These are phyloP conservation scores for Oehlia diaphana DNA, from an alignment of 192 early-diverging fungal genomes.

Conservation along the genomic window DNA sequence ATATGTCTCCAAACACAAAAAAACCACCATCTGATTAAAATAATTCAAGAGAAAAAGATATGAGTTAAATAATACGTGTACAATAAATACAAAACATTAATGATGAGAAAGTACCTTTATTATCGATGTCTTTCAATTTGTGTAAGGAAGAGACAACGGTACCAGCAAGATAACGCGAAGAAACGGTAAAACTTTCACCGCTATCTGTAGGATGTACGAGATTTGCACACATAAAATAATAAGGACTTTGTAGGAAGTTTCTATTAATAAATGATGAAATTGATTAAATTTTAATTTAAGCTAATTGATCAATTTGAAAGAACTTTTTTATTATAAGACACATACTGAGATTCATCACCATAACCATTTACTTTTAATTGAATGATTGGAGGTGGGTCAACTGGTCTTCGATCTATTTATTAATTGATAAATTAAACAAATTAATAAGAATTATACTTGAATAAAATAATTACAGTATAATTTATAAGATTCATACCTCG, in stretches of 20 bases:
- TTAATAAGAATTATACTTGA: neutral
- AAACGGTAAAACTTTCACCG: conserved; percentile 65
- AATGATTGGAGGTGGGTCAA: conserved; percentile 79
- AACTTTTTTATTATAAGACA: neutral
- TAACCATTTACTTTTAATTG: conserved; percentile 45
- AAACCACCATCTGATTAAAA: conserved; percentile 72
- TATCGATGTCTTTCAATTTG: conserved; percentile 80
- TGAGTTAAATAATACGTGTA: neutral
- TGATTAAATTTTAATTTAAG: neutral
- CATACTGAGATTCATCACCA: conserved; percentile 39
- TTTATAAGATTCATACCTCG: conserved; percentile 57
- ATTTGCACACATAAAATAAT: conserved; percentile 95
- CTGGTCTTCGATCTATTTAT: conserved; percentile 66
- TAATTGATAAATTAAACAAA: neutral
- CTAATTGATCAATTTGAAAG: neutral
- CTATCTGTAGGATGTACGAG: conserved; percentile 68
- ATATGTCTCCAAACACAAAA: conserved; percentile 94
- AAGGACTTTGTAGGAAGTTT: conserved; percentile 68
- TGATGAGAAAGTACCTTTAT: conserved; percentile 39
- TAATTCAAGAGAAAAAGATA: neutral
- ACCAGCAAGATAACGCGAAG: conserved; percentile 79
- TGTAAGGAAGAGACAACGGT: conserved; percentile 90
- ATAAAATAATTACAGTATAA: too few species aligned
- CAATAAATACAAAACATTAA: neutral
- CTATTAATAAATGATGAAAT: conserved; percentile 22